These are phyloP conservation scores for Ilex asprella DNA, from an alignment of 257 asterid genomes.

Conservation along the genomic window DNA sequence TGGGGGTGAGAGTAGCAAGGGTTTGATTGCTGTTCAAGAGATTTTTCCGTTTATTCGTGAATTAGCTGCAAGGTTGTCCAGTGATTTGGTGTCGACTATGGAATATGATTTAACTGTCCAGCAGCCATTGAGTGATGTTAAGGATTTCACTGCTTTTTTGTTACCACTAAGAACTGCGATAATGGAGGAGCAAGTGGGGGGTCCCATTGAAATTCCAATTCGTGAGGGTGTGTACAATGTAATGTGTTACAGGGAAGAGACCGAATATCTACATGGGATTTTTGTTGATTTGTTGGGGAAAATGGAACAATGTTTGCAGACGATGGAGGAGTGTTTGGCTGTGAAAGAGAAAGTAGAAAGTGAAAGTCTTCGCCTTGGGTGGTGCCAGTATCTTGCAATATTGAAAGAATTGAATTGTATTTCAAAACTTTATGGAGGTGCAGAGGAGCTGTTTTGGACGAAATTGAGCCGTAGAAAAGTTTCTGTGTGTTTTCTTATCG, in stretches of 20 bases:
- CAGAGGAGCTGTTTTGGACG: constrained; percentile 60
- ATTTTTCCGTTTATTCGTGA: constrained; percentile 58
- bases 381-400: constrained; percentile 55
- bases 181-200: constrained; percentile 15
- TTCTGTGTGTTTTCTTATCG: constrained; percentile 54
- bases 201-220: constrained; percentile 32
- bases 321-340: constrained; percentile 40
- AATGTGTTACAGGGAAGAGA: constrained; percentile 28
- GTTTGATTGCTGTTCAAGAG: constrained; percentile 36
- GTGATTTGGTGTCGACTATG: constrained; percentile 25
- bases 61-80: constrained; percentile 42
- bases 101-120: constrained; percentile 22
- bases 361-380: constrained; percentile 32
- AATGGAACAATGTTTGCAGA: constrained; percentile 46
- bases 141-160: constrained; percentile 50
- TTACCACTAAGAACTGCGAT: constrained; percentile 33
- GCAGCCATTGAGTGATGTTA: constrained; percentile 35
- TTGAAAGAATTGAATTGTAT: constrained; percentile 60
- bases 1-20: constrained; percentile 13
- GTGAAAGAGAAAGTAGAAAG: constrained; percentile 25
- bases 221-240: constrained; percentile 20
- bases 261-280: constrained; percentile 28
- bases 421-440: constrained; percentile 48
- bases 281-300: constrained; percentile 44
- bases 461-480: constrained; percentile 46